Conservation (phyloP, 2,329 filamentous ascomycete species). For the Pseudohalonectria lignicola region DNA sequence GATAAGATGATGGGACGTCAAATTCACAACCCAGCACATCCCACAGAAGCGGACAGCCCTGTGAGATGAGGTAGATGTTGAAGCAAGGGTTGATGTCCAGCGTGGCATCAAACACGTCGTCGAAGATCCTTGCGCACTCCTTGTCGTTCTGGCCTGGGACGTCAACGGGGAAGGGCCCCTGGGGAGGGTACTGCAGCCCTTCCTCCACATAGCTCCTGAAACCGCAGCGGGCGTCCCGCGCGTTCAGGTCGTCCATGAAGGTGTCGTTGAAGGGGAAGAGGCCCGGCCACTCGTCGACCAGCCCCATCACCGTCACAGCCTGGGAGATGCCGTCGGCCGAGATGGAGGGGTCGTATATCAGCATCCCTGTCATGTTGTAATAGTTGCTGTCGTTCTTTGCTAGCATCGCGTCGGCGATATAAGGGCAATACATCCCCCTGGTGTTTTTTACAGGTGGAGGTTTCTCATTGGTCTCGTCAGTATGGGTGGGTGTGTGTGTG, state of each 20-base stretch:
- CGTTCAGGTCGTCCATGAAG: constrained; percentile 35
- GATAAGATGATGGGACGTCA: background rate
- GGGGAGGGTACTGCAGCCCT: constrained; percentile 55
- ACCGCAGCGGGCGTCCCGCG: constrained; percentile 42
- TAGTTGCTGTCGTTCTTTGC: constrained; percentile 50
- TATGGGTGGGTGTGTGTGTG: no score
- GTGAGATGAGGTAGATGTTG: constrained; percentile 56
- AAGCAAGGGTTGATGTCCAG: constrained; percentile 55
- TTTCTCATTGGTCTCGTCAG: no score
- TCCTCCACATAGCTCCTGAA: constrained; percentile 46
- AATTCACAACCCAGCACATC: constrained; percentile 2
- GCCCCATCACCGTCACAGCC: constrained; percentile 38
- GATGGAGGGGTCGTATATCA: constrained; percentile 57
- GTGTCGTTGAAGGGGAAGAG: constrained; percentile 51
- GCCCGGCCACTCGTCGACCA: constrained; percentile 43
- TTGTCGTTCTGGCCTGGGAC: constrained; percentile 29
- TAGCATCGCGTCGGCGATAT: constrained; percentile 60
- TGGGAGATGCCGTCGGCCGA: constrained; percentile 26
- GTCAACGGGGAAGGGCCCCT: constrained; percentile 39
- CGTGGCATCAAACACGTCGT: constrained; percentile 36
- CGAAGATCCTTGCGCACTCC: constrained; percentile 46
- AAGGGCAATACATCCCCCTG: constrained; percentile 52
- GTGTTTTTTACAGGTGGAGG: no score
- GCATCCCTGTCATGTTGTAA: constrained; percentile 53
- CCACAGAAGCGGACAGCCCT: constrained; percentile 57